Evolutionary conservation across 352 stramenopile species (phyloP), one percentile per base, ranked within the genome.

Genomic region (Thraustochytrium sp.): DNA sequence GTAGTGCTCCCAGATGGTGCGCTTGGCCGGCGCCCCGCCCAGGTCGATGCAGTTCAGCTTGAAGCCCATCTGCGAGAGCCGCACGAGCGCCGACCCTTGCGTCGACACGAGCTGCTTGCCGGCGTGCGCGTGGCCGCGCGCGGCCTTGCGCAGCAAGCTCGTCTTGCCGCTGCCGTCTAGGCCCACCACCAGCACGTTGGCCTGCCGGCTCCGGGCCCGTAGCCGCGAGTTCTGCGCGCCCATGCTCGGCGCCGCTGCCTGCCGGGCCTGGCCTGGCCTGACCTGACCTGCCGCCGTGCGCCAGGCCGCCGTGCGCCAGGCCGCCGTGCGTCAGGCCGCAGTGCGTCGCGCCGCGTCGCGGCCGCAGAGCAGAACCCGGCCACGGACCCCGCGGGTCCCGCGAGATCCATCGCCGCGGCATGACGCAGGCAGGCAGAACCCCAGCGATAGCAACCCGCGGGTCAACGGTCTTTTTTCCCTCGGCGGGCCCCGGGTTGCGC

Each of bases 161-260:
- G 74, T 74, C 42, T 82, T 82, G 5, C 74, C 74, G 46, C 26
- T 40, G 0, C 74, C 74, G 11, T 82, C 74, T 8, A 82, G 74
- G 8, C 74, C 74, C 8, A 82, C 11, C 26, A 82, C 51, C 0
- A 82, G n/a, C 4, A 82, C 74, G 23, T 82, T 82, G 5, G 68
- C 68, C 5, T 13, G 18, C 38, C 40, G 76, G 46, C 46, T 65
- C 3, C 68, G 48, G 18, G 13, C 34, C n/a, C 31, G 26, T 18
- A 80, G 51, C 2, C 31, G 18, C 34, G 68, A 65, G 34, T 21
- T 48, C 11, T 64, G 3, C 5, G 68, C 38, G 26, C 68, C 68
- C 68, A 80, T 76, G 21, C 8, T 74, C n/a, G n/a, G n/a, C n/a
- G n/a, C n/a, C n/a, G n/a, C n/a, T n/a, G n/a, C n/a, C n/a, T n/a